Evolutionary conservation across 176 grass and related monocot species (phyloP).

Genomic region (Carex cristatella): DNA sequence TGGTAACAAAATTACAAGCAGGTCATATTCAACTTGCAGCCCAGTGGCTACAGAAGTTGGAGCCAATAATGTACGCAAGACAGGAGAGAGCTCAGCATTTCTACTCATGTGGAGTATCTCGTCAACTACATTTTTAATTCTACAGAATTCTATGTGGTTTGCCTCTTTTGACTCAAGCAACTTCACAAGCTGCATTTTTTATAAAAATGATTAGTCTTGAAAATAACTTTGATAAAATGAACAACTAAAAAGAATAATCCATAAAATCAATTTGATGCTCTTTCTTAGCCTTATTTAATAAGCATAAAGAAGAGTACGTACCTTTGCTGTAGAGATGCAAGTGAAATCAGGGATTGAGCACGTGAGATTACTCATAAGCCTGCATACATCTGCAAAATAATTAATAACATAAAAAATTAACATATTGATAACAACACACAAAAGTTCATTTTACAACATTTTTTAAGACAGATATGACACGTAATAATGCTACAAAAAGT

Average conservation of each 20-base stretch:
- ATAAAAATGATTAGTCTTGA: constrained; percentile 30
- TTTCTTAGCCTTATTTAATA: not conserved
- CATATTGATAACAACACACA: constrained; percentile 9
- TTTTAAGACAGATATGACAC: not conserved
- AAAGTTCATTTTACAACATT: not conserved
- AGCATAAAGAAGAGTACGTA: constrained; percentile 28
- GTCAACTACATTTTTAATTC: constrained; percentile 80
- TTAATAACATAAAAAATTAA: constrained; percentile 7
- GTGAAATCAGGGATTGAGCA: constrained; percentile 92
- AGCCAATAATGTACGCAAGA: constrained; percentile 54
- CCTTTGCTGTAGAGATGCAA: constrained; percentile 83
- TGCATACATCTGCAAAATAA: constrained; percentile 68
- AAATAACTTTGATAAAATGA: constrained; percentile 24
- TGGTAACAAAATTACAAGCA: constrained; percentile 47
- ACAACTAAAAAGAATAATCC: constrained; percentile 30
- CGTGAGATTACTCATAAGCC: constrained; percentile 57
- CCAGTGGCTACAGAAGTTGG: constrained; percentile 71
- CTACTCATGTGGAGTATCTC: constrained; percentile 79
- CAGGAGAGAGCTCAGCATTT: constrained; percentile 60
- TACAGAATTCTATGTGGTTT: constrained; percentile 94
- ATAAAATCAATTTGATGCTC: constrained; percentile 13
- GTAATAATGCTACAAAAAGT: constrained; percentile 10
- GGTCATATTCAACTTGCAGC: constrained; percentile 69
- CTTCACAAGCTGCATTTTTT: constrained; percentile 70
- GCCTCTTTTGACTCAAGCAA: constrained; percentile 88